Evolutionary conservation across 2,329 filamentous ascomycete species (phyloP).

Genomic region (Fusarium duplospermum): DNA sequence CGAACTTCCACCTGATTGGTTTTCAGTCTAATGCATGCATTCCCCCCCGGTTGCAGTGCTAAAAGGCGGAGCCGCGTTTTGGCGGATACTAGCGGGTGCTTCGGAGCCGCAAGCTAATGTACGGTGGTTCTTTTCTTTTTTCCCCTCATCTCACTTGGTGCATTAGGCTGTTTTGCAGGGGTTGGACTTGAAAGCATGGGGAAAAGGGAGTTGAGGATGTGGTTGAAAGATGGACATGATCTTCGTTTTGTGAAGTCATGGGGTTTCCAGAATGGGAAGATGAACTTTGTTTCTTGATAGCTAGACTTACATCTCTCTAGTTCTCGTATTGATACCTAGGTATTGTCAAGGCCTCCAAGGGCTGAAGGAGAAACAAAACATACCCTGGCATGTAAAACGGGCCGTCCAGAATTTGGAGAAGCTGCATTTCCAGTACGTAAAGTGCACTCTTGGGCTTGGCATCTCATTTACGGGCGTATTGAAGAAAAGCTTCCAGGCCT

Average conservation of each 20-base stretch:
- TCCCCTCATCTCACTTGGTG: conserved; percentile 32
- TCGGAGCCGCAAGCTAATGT: conserved; percentile 39
- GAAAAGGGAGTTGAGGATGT: conserved; percentile 14
- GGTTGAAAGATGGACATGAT: neutral
- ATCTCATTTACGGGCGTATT: neutral
- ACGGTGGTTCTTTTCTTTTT: conserved; percentile 13
- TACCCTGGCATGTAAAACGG: neutral
- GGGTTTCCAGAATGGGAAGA: neutral
- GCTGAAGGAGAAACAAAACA: neutral
- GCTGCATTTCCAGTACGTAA: conserved; percentile 2
- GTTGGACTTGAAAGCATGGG: neutral
- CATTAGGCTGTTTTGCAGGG: conserved; percentile 6
- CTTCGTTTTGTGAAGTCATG: neutral
- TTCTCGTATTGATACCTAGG: neutral
- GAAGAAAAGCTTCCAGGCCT: neutral
- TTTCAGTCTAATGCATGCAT: neutral
- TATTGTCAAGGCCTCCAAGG: neutral
- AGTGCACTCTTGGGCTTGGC: neutral
- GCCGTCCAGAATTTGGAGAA: conserved; percentile 12
- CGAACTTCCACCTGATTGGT: conserved; percentile 7
- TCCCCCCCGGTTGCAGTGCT: conserved; percentile 10
- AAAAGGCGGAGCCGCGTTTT: conserved; percentile 44
- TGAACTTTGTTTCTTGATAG: neutral
- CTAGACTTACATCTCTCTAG: too few relatives aligned
- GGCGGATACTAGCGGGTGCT: conserved; percentile 31